These are phyloP conservation scores for Skeletonema menzelii DNA, from an alignment of 108 stramenopile species.

Conservation along the genomic window DNA sequence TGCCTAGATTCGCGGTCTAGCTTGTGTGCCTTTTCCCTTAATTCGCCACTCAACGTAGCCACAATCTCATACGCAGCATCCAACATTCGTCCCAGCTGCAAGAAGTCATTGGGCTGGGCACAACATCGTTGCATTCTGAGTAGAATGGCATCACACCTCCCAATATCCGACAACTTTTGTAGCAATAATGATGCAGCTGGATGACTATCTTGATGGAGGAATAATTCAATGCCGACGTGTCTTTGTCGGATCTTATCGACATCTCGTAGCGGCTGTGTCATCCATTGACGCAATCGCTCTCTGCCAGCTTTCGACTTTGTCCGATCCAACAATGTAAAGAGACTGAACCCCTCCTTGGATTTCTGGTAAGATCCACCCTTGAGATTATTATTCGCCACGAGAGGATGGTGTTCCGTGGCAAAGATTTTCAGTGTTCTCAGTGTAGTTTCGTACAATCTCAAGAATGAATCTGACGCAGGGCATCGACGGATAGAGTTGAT, in stretches of 20 bases:
- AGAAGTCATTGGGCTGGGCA: constrained; percentile 68
- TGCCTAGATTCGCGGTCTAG: constrained; percentile 21
- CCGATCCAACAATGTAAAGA: constrained; percentile 89
- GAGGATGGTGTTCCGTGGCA: constrained; percentile 80
- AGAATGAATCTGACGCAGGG: constrained; percentile 54
- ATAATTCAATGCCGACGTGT: constrained; percentile 87
- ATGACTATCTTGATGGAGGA: constrained; percentile 59
- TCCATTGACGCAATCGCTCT: constrained; percentile 86
- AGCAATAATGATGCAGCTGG: constrained; percentile 50
- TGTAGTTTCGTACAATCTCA: constrained; percentile 63
- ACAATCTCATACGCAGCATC: constrained; percentile 67
- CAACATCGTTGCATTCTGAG: constrained; percentile 84
- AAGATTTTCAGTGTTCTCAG: constrained; percentile 78
- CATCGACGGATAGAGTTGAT: constrained; percentile 61
- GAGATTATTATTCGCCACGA: constrained; percentile 52
- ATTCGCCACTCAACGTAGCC: constrained; percentile 52
- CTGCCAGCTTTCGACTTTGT: constrained; percentile 82
- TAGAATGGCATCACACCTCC: constrained; percentile 79
- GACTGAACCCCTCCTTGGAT: constrained; percentile 92
- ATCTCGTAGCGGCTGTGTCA: constrained; percentile 81
- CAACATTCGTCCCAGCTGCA: constrained; percentile 54
- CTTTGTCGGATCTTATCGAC: constrained; percentile 52
- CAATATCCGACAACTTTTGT: constrained; percentile 58
- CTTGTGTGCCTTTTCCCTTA: constrained; percentile 29
- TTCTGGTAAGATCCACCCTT: constrained; percentile 37